These are phyloP conservation scores for Lactuca saligna DNA, from an alignment of 129 eudicot species.

Conservation along the genomic window DNA sequence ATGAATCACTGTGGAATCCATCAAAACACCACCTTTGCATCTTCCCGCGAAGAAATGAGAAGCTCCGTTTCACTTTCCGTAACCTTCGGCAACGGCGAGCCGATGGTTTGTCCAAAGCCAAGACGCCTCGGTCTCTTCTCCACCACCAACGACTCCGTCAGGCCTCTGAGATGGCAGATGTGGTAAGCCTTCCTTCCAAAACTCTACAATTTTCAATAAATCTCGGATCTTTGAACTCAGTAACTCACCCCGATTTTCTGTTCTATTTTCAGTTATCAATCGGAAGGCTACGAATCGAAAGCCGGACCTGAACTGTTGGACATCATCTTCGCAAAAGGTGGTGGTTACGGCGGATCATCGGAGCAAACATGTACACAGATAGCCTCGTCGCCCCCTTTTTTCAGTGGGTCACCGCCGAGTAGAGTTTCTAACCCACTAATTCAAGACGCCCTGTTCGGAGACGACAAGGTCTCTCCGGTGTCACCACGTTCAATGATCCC, in stretches of 20 bases:
- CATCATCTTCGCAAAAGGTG: conserved; percentile 77
- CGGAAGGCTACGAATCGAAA: conserved; percentile 67
- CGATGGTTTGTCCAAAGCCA: conserved; percentile 90
- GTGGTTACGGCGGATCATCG: conserved; percentile 46
- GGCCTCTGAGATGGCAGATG: conserved; percentile 71
- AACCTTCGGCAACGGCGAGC: conserved; percentile 40
- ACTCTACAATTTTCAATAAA: neutral
- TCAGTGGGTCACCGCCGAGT: conserved; percentile 98
- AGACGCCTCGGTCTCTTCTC: conserved; percentile 55
- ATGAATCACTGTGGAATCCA: conserved; percentile 73
- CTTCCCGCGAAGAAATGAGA: conserved; percentile 70
- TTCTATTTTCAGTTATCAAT: conserved; percentile 50
- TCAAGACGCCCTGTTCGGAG: conserved; percentile 82
- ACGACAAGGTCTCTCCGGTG: conserved; percentile 52
- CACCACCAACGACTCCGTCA: conserved; percentile 39
- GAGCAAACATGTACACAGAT: conserved; percentile 55
- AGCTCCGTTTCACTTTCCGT: conserved; percentile 46
- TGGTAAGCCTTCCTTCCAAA: conserved; percentile 37
- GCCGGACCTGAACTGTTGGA: conserved; percentile 91
- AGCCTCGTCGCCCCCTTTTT: conserved; percentile 99
- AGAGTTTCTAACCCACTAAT: conserved; percentile 97
- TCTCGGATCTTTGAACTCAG: neutral
- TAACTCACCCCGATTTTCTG: neutral
- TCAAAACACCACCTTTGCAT: conserved; percentile 49
- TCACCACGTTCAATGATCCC: conserved; percentile 60